Base-by-base conservation (phyloP, 805 yeast species). In the Saitoella complicata region DNA sequence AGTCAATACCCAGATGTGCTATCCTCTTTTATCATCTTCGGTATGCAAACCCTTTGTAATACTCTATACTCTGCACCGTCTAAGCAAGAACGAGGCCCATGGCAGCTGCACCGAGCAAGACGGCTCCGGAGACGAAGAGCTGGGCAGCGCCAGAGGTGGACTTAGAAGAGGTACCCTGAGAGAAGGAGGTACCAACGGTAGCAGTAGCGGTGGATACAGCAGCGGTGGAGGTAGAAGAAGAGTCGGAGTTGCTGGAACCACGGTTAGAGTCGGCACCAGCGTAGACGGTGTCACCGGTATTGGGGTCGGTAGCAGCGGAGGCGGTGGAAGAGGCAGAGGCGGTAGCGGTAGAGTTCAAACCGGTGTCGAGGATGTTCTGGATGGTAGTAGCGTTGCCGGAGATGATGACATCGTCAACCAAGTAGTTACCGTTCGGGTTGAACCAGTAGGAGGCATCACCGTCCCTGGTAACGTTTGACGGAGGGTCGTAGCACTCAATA, bases 401-500 rank as follows among this genome's bases (percentile, higher is more conserved):
- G 55, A 86, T 68, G 55, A 67, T 68, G 40, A 87, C 65, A 44
- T 65, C 63, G 40, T 68, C 71, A n/a, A 71, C 64, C 21, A 21
- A 21, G 21, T 21, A 21, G 53, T 66, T 68, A 47, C 69, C 69
- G 49, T 64, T 68, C 32, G 68, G 53, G 55, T 59, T 67, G 66
- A 68, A 82, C 13, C 66, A 60, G 56, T 79, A 78, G 0, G 80
- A 65, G 39, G 56, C 60, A 42, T 70, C 58, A 41, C 78, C 79
- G 33, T 62, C 60, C 42, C 59, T 57, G 38, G 55, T 53, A 31
- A 77, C 69, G 34, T 65, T 72, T 8, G 66, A 53, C 31, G 95
- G 95, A 35, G 85, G 73, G 55, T 72, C 84, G 62, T 82, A 80
- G 56, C 93, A 75, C 43, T 73, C 69, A 41, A 86, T 71, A 10